Conservation (phyloP, 805 yeast genomes). For the Metschnikowia shivogae region DNA sequence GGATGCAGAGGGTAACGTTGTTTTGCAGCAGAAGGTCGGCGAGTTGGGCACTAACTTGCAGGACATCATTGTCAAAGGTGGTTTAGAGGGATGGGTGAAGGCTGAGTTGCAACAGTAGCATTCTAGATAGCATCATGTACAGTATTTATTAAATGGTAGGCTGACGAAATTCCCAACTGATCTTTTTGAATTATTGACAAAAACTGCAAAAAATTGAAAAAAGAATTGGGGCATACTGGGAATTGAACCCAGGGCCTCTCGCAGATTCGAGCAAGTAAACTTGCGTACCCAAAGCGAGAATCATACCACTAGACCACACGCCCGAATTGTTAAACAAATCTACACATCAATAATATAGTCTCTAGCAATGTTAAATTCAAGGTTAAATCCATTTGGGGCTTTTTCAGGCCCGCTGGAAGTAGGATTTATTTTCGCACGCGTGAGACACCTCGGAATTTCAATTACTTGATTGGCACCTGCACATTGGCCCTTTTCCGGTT, state of each 20-base stretch:
- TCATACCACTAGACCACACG: constrained; percentile 25
- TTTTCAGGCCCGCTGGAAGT: too few species aligned
- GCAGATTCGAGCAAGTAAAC: constrained; percentile 11
- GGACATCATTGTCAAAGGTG: constrained; percentile 95
- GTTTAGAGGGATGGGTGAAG: constrained; percentile 97
- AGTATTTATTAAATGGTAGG: background rate
- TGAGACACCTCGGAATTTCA: too few species aligned
- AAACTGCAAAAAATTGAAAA: background rate
- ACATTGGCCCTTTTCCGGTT: too few species aligned
- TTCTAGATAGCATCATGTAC: background rate
- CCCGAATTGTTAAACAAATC: constrained; percentile 14
- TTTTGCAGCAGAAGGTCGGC: constrained; percentile 85
- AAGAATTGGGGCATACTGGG: constrained; percentile 20
- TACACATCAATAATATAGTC: too few species aligned
- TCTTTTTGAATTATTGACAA: background rate
- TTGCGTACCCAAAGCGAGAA: constrained; percentile 20
- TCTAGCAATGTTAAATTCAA: too few species aligned
- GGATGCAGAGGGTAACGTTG: constrained; percentile 56
- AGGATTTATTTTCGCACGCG: too few species aligned
- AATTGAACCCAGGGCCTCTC: constrained; percentile 25
- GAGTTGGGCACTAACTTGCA: constrained; percentile 93
- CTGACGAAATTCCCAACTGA: too few species aligned
- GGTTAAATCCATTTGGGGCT: too few species aligned
- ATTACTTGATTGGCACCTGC: too few species aligned
- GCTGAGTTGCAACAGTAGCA: constrained; percentile 44